Evolutionary conservation across 192 early-diverging fungal genomes (phyloP).

Genomic region (Piromyces sp.): DNA sequence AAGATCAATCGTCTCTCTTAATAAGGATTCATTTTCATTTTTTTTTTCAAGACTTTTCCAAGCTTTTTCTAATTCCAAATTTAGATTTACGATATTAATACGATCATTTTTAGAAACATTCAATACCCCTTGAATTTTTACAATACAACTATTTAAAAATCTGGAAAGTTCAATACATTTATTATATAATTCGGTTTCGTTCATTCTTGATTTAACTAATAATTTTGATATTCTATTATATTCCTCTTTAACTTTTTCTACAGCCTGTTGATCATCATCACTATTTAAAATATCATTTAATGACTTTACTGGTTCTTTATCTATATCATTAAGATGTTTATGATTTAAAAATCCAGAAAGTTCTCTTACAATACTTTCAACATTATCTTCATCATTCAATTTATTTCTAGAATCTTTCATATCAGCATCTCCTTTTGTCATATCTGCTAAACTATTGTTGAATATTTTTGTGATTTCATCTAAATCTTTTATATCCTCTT

Average conservation of each 20-base stretch:
- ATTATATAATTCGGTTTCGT: background rate
- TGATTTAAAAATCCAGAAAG: background rate
- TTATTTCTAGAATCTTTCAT: background rate
- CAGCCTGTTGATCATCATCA: background rate
- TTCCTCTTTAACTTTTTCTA: background rate
- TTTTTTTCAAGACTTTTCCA: background rate
- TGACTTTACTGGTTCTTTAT: background rate
- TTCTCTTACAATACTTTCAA: background rate
- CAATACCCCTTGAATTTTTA: background rate
- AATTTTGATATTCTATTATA: background rate
- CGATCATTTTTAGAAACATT: background rate
- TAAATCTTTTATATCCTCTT: background rate
- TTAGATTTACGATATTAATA: background rate
- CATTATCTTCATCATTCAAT: background rate
- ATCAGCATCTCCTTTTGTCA: background rate
- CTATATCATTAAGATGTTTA: background rate
- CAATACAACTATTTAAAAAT: background rate
- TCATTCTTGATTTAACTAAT: background rate
- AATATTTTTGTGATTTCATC: background rate
- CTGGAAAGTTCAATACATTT: background rate
- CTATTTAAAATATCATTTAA: background rate
- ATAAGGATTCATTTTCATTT: background rate
- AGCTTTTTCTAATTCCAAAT: background rate
- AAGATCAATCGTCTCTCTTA: background rate
- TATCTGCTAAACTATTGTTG: background rate